phyloP scores from a whole-genome alignment of 495 filamentous ascomycete species.

The Aspergillus steynii region DNA sequence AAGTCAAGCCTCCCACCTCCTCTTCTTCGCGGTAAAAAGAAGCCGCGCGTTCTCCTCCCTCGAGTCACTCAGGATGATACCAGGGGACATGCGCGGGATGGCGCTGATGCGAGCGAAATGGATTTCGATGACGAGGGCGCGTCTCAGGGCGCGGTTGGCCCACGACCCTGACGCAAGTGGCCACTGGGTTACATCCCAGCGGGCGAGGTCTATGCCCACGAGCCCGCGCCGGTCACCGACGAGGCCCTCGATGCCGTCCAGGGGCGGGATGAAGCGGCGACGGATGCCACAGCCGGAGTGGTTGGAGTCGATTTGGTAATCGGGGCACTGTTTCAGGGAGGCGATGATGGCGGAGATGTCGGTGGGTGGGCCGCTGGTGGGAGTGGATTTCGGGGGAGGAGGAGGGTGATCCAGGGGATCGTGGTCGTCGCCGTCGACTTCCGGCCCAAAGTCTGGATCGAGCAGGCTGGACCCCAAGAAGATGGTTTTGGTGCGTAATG shows the following conservation, averaged over 20 bases:
- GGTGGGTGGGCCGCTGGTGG: conserved; percentile 21
- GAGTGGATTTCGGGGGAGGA: background rate
- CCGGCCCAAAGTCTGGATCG: conserved; percentile 36
- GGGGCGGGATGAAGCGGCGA: conserved; percentile 62
- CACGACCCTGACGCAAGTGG: conserved; percentile 25
- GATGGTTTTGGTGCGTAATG: conserved; percentile 46
- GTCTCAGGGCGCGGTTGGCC: conserved; percentile 23
- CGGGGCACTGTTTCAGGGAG: conserved; percentile 60
- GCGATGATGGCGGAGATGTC: conserved; percentile 55
- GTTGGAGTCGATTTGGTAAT: conserved; percentile 77
- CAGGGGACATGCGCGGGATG: conserved; percentile 20
- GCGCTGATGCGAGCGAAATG: conserved; percentile 31
- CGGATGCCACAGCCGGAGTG: conserved; percentile 78
- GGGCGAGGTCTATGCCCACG: conserved; percentile 62
- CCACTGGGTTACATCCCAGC: conserved; percentile 17
- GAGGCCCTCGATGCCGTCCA: conserved; percentile 63
- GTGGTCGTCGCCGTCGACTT: conserved; percentile 24
- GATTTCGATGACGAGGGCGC: conserved; percentile 33
- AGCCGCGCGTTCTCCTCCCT: conserved; percentile 36
- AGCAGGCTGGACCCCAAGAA: conserved; percentile 51
- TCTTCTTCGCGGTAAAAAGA: conserved; percentile 42
- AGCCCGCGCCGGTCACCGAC: conserved; percentile 69
- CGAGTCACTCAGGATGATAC: conserved; percentile 11
- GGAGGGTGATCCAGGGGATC: conserved; percentile 1
- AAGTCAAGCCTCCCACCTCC: conserved; percentile 41